Evolutionary conservation across 1,284 basidiomycete genomes (phyloP), one percentile per base, ranked within the genome.

Genomic region (Bondarzewia mesenterica): DNA sequence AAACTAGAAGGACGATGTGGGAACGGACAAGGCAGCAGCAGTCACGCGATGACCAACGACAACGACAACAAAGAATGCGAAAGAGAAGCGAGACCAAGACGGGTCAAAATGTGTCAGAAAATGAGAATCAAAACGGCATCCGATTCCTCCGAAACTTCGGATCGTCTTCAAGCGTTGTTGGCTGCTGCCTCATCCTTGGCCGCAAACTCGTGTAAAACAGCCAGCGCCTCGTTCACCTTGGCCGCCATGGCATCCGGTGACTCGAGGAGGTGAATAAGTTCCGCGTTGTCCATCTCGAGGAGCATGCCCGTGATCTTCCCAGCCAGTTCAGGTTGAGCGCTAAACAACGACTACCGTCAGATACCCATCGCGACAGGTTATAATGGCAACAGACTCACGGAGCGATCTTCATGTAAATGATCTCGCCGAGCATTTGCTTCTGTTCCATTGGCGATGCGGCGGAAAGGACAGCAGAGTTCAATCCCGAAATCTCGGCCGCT

Each of bases 241-340:
- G 74, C 70, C 61, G 79, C 78, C 73, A 97, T 80, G 39, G 91
- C 82, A 16, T 92, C 89, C 37, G 74, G 73, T 44, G 81, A 74
- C 56, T 94, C 89, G 58, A 96, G 71, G 50, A 97, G 78, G 67
- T 89, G 83, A 32, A 96, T 71, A 42, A 97, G 76, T 70, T 96
- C 93, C 47, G 76, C 65, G 71, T 94, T 94, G 69, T 96, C 93
- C 91, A 97, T 96, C 80, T 97, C 93, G 56, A 95, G 80, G 59
- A 96, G 74, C 93, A 96, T 95, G 52, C 90, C 93, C 49, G 93
- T 97, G 66, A 97, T 96, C 78, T 97, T 96, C 56, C 93, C 93
- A 52, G 94, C 92, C 60, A 95, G 75, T 37, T 94, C 92, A 50
- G 92, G 89, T 54, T 89, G 78, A 41, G 77, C 57, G 18, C 83